Conservation (phyloP, 768 basidiomycete species). For the Pulveroboletus sp. region DNA sequence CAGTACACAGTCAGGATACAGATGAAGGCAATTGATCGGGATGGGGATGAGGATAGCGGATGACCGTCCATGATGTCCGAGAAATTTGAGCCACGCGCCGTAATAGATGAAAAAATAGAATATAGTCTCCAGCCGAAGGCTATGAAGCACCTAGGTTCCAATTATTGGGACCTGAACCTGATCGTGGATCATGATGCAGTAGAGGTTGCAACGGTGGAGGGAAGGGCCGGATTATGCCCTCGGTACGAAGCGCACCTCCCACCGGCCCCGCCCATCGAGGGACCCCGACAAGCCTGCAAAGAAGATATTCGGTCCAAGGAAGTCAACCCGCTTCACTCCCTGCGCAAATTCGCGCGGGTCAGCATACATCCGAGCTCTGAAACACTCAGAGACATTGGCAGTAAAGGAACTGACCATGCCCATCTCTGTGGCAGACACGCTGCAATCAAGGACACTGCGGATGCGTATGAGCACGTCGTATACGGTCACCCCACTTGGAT, state of each 20-base stretch:
- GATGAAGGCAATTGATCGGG: background rate
- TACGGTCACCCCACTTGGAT: conserved; percentile 24
- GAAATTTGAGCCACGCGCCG: background rate
- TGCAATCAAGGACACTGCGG: conserved; percentile 23
- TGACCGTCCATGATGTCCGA: conserved; percentile 16
- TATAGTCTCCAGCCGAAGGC: conserved; percentile 2
- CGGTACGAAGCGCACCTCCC: conserved; percentile 25
- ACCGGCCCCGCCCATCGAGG: conserved; percentile 24
- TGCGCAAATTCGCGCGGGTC: conserved; percentile 35
- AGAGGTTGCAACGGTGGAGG: too few species aligned
- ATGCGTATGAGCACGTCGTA: conserved; percentile 27
- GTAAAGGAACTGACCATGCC: conserved; percentile 20
- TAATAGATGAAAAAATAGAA: conserved; percentile 19
- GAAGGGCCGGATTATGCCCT: conserved; percentile 9
- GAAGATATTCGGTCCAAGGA: conserved; percentile 28
- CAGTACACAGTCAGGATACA: conserved; percentile 12
- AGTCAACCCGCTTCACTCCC: conserved; percentile 38
- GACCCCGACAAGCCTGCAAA: conserved; percentile 31
- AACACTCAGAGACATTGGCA: conserved; percentile 25
- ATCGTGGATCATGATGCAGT: conserved; percentile 10
- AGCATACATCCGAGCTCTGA: conserved; percentile 24
- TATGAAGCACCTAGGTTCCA: conserved; percentile 6
- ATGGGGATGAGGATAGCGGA: background rate
- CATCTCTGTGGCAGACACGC: conserved; percentile 25
- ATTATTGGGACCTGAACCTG: conserved; percentile 8